These are phyloP conservation scores for Torulaspora franciscae DNA, from an alignment of 805 yeast species.

Conservation along the genomic window DNA sequence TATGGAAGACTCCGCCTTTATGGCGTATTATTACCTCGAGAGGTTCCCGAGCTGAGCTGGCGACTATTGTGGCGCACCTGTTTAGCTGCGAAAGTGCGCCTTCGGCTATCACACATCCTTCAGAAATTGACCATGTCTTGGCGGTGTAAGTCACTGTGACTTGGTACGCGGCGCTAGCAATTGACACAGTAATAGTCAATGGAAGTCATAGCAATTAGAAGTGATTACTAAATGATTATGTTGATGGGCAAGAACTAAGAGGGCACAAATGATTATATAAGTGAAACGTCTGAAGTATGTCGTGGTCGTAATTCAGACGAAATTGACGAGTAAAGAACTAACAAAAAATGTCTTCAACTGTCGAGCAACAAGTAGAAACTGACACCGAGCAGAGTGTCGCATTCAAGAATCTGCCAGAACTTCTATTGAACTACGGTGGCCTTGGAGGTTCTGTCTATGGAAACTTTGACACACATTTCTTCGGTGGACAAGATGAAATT, in stretches of 20 bases:
- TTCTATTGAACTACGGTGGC: slow-evolving; percentile 2
- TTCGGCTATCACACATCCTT: not conserved
- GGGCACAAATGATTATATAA: not conserved
- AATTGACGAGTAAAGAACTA: not conserved
- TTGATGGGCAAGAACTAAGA: not conserved
- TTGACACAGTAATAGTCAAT: not conserved
- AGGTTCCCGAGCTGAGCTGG: too few species aligned
- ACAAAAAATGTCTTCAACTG: not conserved
- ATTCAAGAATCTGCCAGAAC: not conserved
- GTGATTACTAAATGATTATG: not conserved
- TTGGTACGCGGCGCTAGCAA: not conserved
- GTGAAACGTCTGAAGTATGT: not conserved
- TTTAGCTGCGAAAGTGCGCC: not conserved
- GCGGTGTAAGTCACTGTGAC: not conserved
- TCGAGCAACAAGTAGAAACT: not conserved
- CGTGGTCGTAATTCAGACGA: not conserved
- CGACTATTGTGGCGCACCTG: too few species aligned
- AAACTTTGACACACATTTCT: slow-evolving; percentile 30
- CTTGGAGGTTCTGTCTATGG: slow-evolving; percentile 16
- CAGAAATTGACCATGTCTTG: not conserved
- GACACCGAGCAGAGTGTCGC: not conserved
- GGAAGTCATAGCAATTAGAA: not conserved
- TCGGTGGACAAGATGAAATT: slow-evolving; percentile 24
- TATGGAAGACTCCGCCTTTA: too few species aligned
- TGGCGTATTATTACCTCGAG: too few species aligned